phyloP scores from a whole-genome alignment of 2,329 filamentous ascomycete species.

The Pochonia chlamydosporia region DNA sequence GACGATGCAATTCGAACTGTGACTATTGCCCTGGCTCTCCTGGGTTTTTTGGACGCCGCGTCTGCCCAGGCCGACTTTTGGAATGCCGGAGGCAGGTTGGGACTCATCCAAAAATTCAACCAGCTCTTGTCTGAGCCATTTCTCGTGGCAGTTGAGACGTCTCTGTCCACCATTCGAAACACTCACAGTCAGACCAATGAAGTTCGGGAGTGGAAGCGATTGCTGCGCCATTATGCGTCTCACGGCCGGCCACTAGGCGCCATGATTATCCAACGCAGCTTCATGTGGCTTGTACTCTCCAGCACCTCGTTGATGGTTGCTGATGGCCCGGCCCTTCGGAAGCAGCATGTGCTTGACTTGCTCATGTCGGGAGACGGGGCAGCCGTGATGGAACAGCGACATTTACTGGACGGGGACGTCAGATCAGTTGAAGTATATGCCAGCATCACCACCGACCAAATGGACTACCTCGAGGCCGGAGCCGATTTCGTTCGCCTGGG shows the following conservation, averaged over 20 bases:
- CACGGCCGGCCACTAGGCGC: slow-evolving; percentile 78
- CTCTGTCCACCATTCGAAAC: slow-evolving; percentile 85
- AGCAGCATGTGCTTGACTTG: slow-evolving; percentile 65
- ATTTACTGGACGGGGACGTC: slow-evolving; percentile 44
- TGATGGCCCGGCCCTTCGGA: slow-evolving; percentile 52
- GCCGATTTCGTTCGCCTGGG: slow-evolving; percentile 80
- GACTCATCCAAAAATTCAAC: slow-evolving; percentile 65
- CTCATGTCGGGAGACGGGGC: slow-evolving; percentile 56
- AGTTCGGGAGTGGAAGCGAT: slow-evolving; percentile 82
- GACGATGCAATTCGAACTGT: slow-evolving; percentile 65
- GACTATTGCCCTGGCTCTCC: slow-evolving; percentile 74
- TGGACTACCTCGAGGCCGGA: slow-evolving; percentile 80
- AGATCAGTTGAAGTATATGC: slow-evolving; percentile 59
- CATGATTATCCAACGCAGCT: slow-evolving; percentile 84
- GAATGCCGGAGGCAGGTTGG: slow-evolving; percentile 66
- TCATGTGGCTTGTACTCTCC: slow-evolving; percentile 77
- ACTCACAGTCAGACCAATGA: slow-evolving; percentile 58
- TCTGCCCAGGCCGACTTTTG: slow-evolving; percentile 77
- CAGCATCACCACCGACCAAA: slow-evolving; percentile 71
- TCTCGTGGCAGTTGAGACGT: slow-evolving; percentile 79
- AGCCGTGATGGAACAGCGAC: slow-evolving; percentile 26
- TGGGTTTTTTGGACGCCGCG: slow-evolving; percentile 83
- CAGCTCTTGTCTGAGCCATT: slow-evolving; percentile 77
- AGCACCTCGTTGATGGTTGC: slow-evolving; percentile 68
- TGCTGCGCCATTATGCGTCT: slow-evolving; percentile 74